Base-by-base conservation (phyloP, 768 basidiomycete genomes). In the Dictyophora rubrovolvata region DNA sequence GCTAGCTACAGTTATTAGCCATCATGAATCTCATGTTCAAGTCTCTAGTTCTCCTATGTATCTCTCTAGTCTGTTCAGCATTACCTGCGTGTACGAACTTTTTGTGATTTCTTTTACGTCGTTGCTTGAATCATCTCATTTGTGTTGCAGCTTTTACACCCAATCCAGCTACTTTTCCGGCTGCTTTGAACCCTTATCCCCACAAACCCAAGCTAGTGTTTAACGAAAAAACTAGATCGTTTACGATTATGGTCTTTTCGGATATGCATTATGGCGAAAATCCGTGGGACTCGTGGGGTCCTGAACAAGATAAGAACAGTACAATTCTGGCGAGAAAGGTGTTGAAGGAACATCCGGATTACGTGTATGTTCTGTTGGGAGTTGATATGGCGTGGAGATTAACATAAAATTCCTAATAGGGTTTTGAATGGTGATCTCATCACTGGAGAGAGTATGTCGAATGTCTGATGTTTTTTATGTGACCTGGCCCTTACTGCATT, bases 231-330 rank as follows among this genome's bases (percentile, higher is more conserved):
- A 78, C 85, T 65, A 83, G 81, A 1, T 79, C 79, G 1, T 86
- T 89, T 76, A 87, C 86, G 69, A 64, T 89, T 50, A 84, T 81
- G 14, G 75, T 87, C 6, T 87, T 89, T 67, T 86, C 85, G 7
- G 87, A 89, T 64, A 69, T 88, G 33, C 87, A 89, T 65, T 87
- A 77, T 61, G 87, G 87, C 23, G 87, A 89, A 69, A 84, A 86
- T 63, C 84, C 85, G 8, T 84, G 82, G 80, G 82, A 83, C 55
- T 68, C 61, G 8, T 85, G 83, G 81, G 86, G 87, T 0, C 81
- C 82, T 18, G 71, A 77, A 63, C 84, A 89, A 63, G 87, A 89
- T 61, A 67, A 71, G 22, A 84, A 85, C 48, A 87, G 84, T 60
- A 75, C 75, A 10, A 70, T 70, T 5, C 66, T 89, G 59, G 85